Base-by-base conservation (phyloP, 1,139 yeast species). In the Saccharomyces hybrid region DNA sequence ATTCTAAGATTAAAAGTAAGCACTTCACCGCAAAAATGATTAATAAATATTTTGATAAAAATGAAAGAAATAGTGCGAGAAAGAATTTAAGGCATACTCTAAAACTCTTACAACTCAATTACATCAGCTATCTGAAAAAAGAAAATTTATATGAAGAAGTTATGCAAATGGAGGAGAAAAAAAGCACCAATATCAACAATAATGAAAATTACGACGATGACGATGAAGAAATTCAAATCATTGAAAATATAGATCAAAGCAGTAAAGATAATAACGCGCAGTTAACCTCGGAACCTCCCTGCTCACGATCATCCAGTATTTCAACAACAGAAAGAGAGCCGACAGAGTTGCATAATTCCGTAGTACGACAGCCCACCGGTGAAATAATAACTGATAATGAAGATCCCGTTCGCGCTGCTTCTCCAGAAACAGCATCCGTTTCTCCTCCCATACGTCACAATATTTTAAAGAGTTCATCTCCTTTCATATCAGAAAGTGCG, bases 61-160 rank as follows among this genome's bases (percentile, higher is more conserved):
- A 63, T 5, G 75, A 72, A 46, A 65, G 78, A 51, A 68, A 67
- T 34, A 58, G 59, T 4, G 68, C 78, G 53, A 67, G 83, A 59
- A 62, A 61, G 5, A 61, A 63, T 5, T 60, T 78, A 5, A 64
- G 81, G 51, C 61, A 63, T 23, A 63, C 66, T 2, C 56, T 76
- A 7, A 52, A 71, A 31, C 63, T 68, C 0, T 61, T 81, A 29
- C 73, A 73, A 49, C 65, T 65, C 27, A 65, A 70, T 16, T 82
- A 79, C 58, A 73, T 74, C 25, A 63, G 60, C 44, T 44, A 46
- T 42, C 59, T 55, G 58, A 53, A 61, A 42, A 59, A 55, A n/a
- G 57, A 59, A 25, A 57, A 56, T 5, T 53, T 47, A 27, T 53
- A 51, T 52, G 52, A 55, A 9, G 48, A 49, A 52, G 56, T 16